phyloP scores from a whole-genome alignment of 805 yeast genomes.

The Barnettozyma wickerhamii region DNA sequence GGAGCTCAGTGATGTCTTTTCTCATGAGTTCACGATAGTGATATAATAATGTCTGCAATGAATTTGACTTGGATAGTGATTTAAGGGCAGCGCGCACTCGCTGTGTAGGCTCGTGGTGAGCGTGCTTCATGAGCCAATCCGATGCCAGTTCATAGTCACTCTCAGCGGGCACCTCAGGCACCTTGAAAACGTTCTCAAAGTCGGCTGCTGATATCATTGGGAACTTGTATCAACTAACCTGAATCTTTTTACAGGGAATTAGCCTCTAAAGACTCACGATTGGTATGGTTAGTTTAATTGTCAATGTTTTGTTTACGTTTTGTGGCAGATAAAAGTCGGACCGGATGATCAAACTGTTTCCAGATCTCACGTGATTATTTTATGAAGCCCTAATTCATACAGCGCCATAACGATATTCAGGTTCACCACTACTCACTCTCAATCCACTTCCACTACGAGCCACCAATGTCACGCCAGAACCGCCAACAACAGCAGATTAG shows the following conservation, averaged over 20 bases:
- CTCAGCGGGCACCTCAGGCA: constrained; percentile 18
- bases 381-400: neutral
- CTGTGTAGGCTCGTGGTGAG: constrained; percentile 21
- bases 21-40: constrained; percentile 19
- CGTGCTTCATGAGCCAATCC: constrained; percentile 23
- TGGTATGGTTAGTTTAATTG: too few species aligned
- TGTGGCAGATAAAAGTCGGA: too few species aligned
- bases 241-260: too few species aligned
- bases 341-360: too few species aligned
- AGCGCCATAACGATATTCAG: neutral
- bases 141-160: constrained; percentile 20
- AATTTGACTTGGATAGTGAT: constrained; percentile 3
- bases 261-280: too few species aligned
- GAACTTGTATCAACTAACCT: too few species aligned
- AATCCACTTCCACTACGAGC: too few species aligned
- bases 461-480: constrained; percentile 22
- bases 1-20: constrained; percentile 6
- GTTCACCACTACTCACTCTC: too few species aligned
- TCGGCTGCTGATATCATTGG: constrained; percentile 2
- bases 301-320: constrained; percentile 1
- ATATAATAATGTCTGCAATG: constrained; percentile 6
- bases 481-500: constrained; percentile 22
- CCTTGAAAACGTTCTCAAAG: constrained; percentile 14
- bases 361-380: constrained; percentile 1
- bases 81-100: constrained; percentile 21